Percentiles rank a stretch among this genome's conserved stretches.
Evolutionary conservation across 164 flowering plant genomes (phyloP).

Genomic region (Aristolochia californica): DNA sequence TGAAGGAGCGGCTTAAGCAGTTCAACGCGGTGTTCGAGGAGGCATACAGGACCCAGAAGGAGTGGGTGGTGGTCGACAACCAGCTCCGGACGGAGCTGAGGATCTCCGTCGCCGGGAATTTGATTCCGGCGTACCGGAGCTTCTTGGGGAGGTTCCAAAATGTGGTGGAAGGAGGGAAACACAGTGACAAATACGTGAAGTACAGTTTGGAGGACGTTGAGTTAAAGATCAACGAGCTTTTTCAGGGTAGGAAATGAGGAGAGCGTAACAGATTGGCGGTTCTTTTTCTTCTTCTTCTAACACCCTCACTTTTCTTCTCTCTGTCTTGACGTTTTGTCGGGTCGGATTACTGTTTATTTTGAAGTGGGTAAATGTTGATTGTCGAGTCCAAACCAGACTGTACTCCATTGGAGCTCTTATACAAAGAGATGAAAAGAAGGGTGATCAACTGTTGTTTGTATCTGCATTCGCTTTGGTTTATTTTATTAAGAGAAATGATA

Average conservation of each 20-base stretch:
- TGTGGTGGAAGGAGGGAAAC: constrained; percentile 37
- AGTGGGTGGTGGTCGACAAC: constrained; percentile 68
- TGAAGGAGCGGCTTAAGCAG: constrained; percentile 55
- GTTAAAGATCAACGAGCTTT: constrained; percentile 43
- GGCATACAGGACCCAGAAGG: constrained; percentile 37
- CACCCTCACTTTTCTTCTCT: too few relatives aligned
- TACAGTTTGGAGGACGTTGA: constrained; percentile 58
- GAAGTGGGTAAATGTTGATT: too few relatives aligned
- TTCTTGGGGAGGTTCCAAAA: constrained; percentile 51
- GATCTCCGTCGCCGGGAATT: constrained; percentile 25
- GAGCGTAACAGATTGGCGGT: too few relatives aligned
- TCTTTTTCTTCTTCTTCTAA: too few relatives aligned
- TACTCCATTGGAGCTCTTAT: too few relatives aligned
- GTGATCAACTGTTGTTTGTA: too few relatives aligned
- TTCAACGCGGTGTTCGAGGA: constrained; percentile 69
- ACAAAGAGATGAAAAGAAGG: too few relatives aligned
- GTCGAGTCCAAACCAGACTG: too few relatives aligned
- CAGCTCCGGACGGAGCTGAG: constrained; percentile 61
- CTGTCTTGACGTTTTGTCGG: too few relatives aligned
- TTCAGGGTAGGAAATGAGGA: constrained; percentile 26
- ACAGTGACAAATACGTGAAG: constrained; percentile 39
- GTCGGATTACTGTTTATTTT: too few relatives aligned
- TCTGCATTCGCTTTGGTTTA: too few relatives aligned
- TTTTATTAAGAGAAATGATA: too few relatives aligned
- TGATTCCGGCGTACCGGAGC: constrained; percentile 52